These are phyloP conservation scores for Penicillium brasilianum DNA, from an alignment of 2,329 filamentous ascomycete species.

Conservation along the genomic window DNA sequence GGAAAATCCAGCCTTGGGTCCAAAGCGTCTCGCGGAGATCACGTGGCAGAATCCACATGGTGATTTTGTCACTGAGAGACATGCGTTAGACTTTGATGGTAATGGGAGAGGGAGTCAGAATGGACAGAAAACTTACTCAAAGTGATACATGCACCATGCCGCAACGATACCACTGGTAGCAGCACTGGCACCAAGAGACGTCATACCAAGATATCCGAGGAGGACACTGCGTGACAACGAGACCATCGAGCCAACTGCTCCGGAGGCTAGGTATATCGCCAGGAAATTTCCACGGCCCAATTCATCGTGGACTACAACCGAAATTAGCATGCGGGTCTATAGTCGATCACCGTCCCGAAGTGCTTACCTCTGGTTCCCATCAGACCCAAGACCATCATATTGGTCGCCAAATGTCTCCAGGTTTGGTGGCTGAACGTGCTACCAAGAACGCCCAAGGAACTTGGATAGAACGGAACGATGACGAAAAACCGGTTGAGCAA, in stretches of 20 bases:
- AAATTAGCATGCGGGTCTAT: not conserved
- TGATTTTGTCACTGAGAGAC: slow-evolving; percentile 45
- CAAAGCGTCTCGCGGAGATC: slow-evolving; percentile 48
- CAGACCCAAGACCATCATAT: slow-evolving; percentile 60
- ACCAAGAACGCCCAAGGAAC: slow-evolving; percentile 57
- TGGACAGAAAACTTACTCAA: slow-evolving; percentile 41
- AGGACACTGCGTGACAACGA: slow-evolving; percentile 54
- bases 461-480: slow-evolving; percentile 58
- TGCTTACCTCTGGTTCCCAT: slow-evolving; percentile 55
- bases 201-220: slow-evolving; percentile 49
- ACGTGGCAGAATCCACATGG: slow-evolving; percentile 48
- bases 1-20: slow-evolving; percentile 47
- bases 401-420: slow-evolving; percentile 57
- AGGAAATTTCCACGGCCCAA: slow-evolving; percentile 62
- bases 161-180: slow-evolving; percentile 56
- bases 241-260: slow-evolving; percentile 53
- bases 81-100: slow-evolving; percentile 6
- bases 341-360: too few relatives aligned
- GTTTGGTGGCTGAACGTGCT: slow-evolving; percentile 64
- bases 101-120: not conserved
- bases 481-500: slow-evolving; percentile 63
- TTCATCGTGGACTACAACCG: slow-evolving; percentile 39
- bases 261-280: slow-evolving; percentile 57
- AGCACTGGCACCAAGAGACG: slow-evolving; percentile 58
- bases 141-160: slow-evolving; percentile 55